Conservation (phyloP, 495 filamentous ascomycete genomes). For the Neurospora pannonica region DNA sequence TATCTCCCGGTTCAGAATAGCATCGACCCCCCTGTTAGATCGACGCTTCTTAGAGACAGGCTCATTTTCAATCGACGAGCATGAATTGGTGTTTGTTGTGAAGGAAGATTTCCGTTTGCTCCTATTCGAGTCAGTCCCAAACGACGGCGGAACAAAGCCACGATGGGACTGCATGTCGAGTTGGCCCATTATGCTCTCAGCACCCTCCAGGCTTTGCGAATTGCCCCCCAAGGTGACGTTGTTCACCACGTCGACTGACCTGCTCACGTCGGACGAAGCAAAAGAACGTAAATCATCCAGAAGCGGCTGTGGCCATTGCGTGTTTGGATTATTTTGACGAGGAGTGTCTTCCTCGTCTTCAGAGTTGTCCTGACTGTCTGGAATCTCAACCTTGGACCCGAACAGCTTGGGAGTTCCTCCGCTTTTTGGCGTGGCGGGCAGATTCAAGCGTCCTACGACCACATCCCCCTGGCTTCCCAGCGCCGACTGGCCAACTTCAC, state of each 20-base stretch:
- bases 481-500: conserved; percentile 66
- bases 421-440: conserved; percentile 27
- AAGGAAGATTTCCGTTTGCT: conserved; percentile 38
- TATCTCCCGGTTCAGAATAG: not conserved
- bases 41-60: conserved; percentile 39
- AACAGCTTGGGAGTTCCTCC: conserved; percentile 25
- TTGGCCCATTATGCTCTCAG: conserved; percentile 33
- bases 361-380: conserved; percentile 21
- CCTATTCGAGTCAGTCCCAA: conserved; percentile 12
- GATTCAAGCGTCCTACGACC: conserved; percentile 32
- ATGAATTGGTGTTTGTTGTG: conserved; percentile 28
- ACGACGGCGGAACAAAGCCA: conserved; percentile 16
- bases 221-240: conserved; percentile 24
- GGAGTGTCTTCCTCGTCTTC: conserved; percentile 8
- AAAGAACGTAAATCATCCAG: conserved; percentile 5
- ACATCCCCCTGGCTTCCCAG: conserved; percentile 50
- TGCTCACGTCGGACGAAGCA: conserved; percentile 14
- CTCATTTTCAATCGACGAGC: conserved; percentile 14
- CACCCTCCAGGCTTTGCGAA: conserved; percentile 36
- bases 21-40: conserved; percentile 20
- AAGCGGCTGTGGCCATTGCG: conserved; percentile 9
- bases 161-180: conserved; percentile 33
- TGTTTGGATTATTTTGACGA: conserved; percentile 10
- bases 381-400: conserved; percentile 23
- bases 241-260: conserved; percentile 25